Conservation (phyloP, 805 yeast genomes). For the Cyberlindnera mrakii region DNA sequence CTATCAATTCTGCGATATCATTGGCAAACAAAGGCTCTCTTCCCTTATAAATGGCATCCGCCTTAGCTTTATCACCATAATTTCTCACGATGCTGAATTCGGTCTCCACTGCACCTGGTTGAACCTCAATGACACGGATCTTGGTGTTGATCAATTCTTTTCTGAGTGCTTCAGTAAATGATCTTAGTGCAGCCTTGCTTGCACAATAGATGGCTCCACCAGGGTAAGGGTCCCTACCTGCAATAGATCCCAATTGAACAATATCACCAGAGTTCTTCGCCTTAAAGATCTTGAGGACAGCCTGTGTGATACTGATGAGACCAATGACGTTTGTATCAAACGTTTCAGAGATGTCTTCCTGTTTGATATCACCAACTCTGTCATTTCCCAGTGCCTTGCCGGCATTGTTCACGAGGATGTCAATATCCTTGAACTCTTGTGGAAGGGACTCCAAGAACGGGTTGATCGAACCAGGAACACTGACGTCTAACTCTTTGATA, state of each 20-base stretch:
- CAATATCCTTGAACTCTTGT: conserved; percentile 54
- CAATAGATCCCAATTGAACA: conserved; percentile 70
- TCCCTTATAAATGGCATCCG: conserved; percentile 50
- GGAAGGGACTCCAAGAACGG: conserved; percentile 52
- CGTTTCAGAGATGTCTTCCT: conserved; percentile 67
- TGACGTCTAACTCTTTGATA: conserved; percentile 50
- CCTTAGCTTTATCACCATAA: conserved; percentile 48
- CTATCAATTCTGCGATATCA: conserved; percentile 57
- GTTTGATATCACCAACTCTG: conserved; percentile 59
- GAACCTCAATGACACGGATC: conserved; percentile 59
- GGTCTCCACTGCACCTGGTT: conserved; percentile 68
- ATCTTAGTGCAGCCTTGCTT: conserved; percentile 64
- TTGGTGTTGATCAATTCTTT: conserved; percentile 69
- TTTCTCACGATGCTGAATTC: conserved; percentile 58
- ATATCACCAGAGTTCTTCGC: conserved; percentile 66
- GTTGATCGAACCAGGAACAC: conserved; percentile 43
- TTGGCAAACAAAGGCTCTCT: conserved; percentile 51
- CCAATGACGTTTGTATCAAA: conserved; percentile 86
- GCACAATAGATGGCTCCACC: conserved; percentile 79
- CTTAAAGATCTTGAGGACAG: conserved; percentile 65
- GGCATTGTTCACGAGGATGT: conserved; percentile 66
- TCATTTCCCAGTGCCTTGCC: conserved; percentile 80
- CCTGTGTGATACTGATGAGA: conserved; percentile 76
- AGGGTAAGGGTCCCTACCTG: conserved; percentile 75
- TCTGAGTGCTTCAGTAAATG: conserved; percentile 65